A percentile compares a stretch with the other conserved stretches of the same genome.
These are phyloP conservation scores for Pseudohyphozyma bogoriensis DNA, from an alignment of 768 basidiomycete species.

Conservation along the genomic window DNA sequence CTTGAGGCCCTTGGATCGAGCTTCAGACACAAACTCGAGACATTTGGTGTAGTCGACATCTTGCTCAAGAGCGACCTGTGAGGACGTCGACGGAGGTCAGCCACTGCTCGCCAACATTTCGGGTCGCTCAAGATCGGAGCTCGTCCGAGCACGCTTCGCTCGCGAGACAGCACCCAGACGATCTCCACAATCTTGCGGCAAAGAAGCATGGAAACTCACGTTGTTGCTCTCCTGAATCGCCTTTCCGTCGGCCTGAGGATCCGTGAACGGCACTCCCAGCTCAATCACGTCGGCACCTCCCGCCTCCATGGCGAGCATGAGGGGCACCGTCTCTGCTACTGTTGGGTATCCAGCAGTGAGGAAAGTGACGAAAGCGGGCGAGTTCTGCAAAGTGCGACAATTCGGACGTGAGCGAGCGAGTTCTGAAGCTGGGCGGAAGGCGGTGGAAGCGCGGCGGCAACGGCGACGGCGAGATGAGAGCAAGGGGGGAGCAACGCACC, in stretches of 20 bases:
- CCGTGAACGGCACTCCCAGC: slow-evolving; percentile 88
- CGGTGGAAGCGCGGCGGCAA: neutral
- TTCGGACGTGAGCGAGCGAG: neutral
- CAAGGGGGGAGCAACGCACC: neutral
- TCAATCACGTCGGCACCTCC: slow-evolving; percentile 94
- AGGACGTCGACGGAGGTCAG: neutral
- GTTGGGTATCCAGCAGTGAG: slow-evolving; percentile 89
- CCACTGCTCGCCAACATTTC: neutral
- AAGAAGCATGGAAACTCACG: slow-evolving; percentile 41
- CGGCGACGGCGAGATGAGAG: too few species aligned
- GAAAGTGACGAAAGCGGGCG: slow-evolving; percentile 50
- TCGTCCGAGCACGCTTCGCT: neutral
- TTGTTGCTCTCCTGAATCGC: slow-evolving; percentile 87
- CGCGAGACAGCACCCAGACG: neutral
- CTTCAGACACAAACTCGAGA: slow-evolving; percentile 63
- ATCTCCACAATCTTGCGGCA: too few species aligned
- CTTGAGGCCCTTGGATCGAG: slow-evolving; percentile 68
- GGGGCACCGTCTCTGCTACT: slow-evolving; percentile 65
- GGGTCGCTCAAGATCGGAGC: neutral
- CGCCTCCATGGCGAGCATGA: slow-evolving; percentile 81
- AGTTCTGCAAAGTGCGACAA: slow-evolving; percentile 8
- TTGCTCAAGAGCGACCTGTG: slow-evolving; percentile 72
- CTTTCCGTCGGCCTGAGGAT: slow-evolving; percentile 91
- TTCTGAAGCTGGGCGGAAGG: too few species aligned
- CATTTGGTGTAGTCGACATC: slow-evolving; percentile 65